Conservation (phyloP, 2,329 filamentous ascomycete species). For the Geosmithia morbida region DNA sequence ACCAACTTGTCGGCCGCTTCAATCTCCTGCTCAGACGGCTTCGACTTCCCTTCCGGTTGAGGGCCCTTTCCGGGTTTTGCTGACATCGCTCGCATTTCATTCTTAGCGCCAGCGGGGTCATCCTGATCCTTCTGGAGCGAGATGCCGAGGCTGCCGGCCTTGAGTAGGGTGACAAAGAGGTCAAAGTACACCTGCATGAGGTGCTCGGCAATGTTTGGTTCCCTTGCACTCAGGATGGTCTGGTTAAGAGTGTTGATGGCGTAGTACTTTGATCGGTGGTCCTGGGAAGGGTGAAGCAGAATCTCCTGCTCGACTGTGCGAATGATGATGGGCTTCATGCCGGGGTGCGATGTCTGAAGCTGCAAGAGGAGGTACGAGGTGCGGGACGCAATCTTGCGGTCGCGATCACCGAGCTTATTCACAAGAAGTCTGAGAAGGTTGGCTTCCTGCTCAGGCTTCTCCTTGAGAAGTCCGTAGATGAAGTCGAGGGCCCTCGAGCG, state of each 20-base stretch:
- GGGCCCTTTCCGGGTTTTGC: constrained; percentile 10
- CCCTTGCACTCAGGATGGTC: constrained; percentile 76
- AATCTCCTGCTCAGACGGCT: constrained; percentile 45
- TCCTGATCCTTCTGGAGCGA: constrained; percentile 10
- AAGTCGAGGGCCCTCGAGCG: constrained; percentile 79
- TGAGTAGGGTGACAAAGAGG: constrained; percentile 71
- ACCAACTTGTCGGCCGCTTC: constrained; percentile 69
- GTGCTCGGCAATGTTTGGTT: constrained; percentile 65
- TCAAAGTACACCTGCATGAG: constrained; percentile 87
- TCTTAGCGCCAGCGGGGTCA: constrained; percentile 10
- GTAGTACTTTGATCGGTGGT: constrained; percentile 82
- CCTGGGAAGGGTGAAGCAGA: constrained; percentile 76
- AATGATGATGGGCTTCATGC: constrained; percentile 87
- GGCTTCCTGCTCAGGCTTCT: constrained; percentile 94
- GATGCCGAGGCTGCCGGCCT: constrained; percentile 30
- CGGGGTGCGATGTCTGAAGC: constrained; percentile 72
- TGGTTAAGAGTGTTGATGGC: constrained; percentile 95
- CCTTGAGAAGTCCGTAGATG: constrained; percentile 79
- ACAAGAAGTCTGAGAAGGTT: constrained; percentile 83
- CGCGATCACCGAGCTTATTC: constrained; percentile 91
- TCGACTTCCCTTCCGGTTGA: constrained; percentile 1
- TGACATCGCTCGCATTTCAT: constrained; percentile 3
- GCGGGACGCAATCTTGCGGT: constrained; percentile 88
- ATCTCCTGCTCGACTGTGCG: constrained; percentile 76
- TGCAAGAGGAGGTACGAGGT: constrained; percentile 91